Conservation (phyloP, 2,329 filamentous ascomycete genomes). For the Curvularia eragrostidis region DNA sequence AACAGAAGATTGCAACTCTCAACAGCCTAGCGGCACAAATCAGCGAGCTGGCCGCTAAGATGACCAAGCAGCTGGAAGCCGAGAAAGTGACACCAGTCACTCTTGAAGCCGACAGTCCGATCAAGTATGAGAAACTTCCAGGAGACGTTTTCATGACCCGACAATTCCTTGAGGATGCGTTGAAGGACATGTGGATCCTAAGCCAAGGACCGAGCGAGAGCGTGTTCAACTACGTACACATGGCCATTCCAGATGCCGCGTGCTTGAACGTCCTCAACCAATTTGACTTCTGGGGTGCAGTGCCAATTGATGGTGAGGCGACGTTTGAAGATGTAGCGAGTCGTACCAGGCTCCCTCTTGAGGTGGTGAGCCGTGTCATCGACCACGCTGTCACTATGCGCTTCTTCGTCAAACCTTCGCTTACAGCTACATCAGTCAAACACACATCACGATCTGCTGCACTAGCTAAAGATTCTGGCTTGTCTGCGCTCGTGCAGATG, state of each 20-base stretch:
- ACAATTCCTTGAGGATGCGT: constrained; percentile 54
- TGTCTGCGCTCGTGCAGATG: constrained; percentile 36
- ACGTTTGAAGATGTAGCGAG: no score
- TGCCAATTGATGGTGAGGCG: no score
- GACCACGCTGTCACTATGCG: constrained; percentile 46
- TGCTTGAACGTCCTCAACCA: constrained; percentile 56
- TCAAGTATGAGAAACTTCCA: constrained; percentile 52
- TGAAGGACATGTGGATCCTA: constrained; percentile 57
- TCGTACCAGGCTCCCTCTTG: constrained; percentile 35
- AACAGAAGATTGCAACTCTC: constrained; percentile 43
- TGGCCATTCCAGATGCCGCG: constrained; percentile 54
- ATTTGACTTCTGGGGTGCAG: no score
- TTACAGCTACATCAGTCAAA: constrained; percentile 21
- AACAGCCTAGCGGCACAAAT: constrained; percentile 56
- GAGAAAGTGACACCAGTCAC: constrained; percentile 54
- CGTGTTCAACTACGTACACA: constrained; percentile 51
- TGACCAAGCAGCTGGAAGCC: constrained; percentile 53
- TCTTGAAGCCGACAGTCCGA: constrained; percentile 55
- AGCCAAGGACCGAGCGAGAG: constrained; percentile 60
- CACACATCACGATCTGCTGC: constrained; percentile 43
- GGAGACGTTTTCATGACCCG: constrained; percentile 54
- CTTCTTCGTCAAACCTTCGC: constrained; percentile 41
- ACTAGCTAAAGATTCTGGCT: constrained; percentile 33
- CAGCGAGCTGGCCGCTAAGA: constrained; percentile 53
- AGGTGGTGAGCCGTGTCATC: constrained; percentile 41